Percentiles rank a stretch among this genome's conserved stretches.
phyloP scores from a whole-genome alignment of 441 rosid species.

The Populus trichocarpa region DNA sequence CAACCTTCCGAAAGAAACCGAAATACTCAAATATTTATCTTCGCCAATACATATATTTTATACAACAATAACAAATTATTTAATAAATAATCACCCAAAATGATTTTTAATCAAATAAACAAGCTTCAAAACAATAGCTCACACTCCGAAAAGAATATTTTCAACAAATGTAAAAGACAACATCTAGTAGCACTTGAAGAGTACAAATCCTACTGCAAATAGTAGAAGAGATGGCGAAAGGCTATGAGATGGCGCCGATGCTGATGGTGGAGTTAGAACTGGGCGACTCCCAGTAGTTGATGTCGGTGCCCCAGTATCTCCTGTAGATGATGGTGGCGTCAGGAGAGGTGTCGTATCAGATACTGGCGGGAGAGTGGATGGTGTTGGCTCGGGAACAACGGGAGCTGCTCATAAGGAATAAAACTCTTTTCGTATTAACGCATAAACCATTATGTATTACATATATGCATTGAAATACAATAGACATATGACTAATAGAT shows the following conservation, averaged over 20 bases:
- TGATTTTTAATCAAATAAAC: slow-evolving; percentile 9
- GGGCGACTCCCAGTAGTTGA: slow-evolving; percentile 52
- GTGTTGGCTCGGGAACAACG: slow-evolving; percentile 50
- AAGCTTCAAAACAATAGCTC: slow-evolving; percentile 8
- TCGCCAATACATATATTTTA: background rate
- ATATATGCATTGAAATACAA: background rate
- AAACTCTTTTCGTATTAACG: background rate
- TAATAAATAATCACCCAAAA: slow-evolving; percentile 20
- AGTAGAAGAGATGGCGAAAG: slow-evolving; percentile 44
- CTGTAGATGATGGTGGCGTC: slow-evolving; percentile 51
- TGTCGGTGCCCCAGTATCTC: slow-evolving; percentile 34
- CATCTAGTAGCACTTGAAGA: slow-evolving; percentile 38
- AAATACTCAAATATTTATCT: background rate
- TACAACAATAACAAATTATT: slow-evolving; percentile 4
- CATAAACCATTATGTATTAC: background rate
- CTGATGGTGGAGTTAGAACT: slow-evolving; percentile 46
- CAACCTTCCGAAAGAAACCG: background rate
- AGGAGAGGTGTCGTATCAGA: slow-evolving; percentile 39
- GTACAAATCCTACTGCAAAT: slow-evolving; percentile 34
- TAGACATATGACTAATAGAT: background rate
- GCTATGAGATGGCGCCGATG: slow-evolving; percentile 33
- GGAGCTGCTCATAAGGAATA: slow-evolving; percentile 27
- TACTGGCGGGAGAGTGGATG: slow-evolving; percentile 57
- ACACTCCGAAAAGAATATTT: slow-evolving; percentile 26
- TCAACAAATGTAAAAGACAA: slow-evolving; percentile 6